Base-by-base conservation (phyloP, 441 rosid genomes). In the Bocquillonia castaneifolia region DNA sequence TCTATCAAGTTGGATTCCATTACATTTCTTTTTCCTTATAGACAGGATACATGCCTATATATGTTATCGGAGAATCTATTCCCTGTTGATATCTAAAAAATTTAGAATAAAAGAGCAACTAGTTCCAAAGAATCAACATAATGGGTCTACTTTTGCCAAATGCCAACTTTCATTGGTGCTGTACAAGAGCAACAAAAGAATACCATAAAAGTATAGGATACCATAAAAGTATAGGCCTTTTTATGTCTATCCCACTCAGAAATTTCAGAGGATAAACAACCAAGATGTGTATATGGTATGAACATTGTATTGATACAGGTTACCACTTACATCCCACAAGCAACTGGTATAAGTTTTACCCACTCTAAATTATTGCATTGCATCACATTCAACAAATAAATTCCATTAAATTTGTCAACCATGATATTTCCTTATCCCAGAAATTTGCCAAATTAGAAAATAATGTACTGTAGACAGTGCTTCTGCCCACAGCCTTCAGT, bases 51-150 rank as follows among this genome's bases (percentile, higher is more conserved):
- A 73, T 65, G 77, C 73, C 55, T 66, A 55, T 37, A 36, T 66
- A 42, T n/a, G 58, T 72, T 63, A 71, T 45, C 64, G 32, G 74
- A 66, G 78, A 77, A 82, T 76, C 59, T 61, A 63, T 68, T 66
- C 76, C 61, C 73, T 64, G 40, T 6, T 45, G 34, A 50, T 67
- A 42, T 48, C 62, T 52, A 26, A 61, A 47, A 47, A 26, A 45
- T 55, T 14, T 58, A 64, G 59, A 60, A 71, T 59, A 54, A 63
- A 59, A 18, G 29, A 22, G 68, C 22, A 65, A 9, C 72, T 42
- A 73, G 55, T 69, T 56, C 70, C 57, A 67, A 28, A 74, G 79
- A 85, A 81, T 77, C 79, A 61, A 44, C 51, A 69, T 53, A 67
- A 59, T 61, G 77, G 81, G 66, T 63, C 55, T 32, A 50, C 74